Percentiles rank a stretch among this genome's conserved stretches.
Evolutionary conservation across 2,329 filamentous ascomycete genomes (phyloP).

Genomic region (Cyanodermella asteris): DNA sequence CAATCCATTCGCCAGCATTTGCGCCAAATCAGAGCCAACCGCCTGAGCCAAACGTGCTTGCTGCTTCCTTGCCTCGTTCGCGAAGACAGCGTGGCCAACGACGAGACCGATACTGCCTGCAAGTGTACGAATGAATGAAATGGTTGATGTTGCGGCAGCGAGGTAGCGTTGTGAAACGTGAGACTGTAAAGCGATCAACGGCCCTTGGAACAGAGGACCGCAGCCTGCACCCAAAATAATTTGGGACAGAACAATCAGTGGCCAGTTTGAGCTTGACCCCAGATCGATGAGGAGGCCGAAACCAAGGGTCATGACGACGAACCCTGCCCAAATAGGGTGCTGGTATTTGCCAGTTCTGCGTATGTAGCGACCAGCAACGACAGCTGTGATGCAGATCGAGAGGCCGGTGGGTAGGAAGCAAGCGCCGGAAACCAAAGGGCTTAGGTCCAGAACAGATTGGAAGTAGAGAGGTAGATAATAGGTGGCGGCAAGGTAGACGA

Average conservation of each 20-base stretch:
- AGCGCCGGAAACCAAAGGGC: constrained; percentile 16
- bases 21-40: too few relatives aligned
- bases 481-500: too few relatives aligned
- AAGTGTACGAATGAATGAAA: constrained; percentile 16
- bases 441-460: constrained; percentile 21
- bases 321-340: constrained; percentile 11
- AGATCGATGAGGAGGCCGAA: constrained; percentile 19
- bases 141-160: too few relatives aligned
- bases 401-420: constrained; percentile 13
- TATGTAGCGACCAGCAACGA: constrained; percentile 10
- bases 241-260: constrained; percentile 24
- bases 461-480: constrained; percentile 23
- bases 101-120: constrained; percentile 25
- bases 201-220: constrained; percentile 35
- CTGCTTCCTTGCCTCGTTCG: constrained; percentile 16
- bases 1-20: too few relatives aligned
- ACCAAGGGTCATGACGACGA: constrained; percentile 7
- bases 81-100: constrained; percentile 18
- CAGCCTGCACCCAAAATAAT: constrained; percentile 31
- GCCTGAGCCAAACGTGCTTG: too few relatives aligned
- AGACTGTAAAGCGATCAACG: constrained; percentile 35
- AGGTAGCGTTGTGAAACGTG: too few relatives aligned
- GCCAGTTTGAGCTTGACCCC: constrained; percentile 14
- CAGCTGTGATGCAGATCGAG: constrained; percentile 10
- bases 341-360: constrained; percentile 10